Conservation (phyloP, 257 asterid genomes). For the Forsythia suspensa region DNA sequence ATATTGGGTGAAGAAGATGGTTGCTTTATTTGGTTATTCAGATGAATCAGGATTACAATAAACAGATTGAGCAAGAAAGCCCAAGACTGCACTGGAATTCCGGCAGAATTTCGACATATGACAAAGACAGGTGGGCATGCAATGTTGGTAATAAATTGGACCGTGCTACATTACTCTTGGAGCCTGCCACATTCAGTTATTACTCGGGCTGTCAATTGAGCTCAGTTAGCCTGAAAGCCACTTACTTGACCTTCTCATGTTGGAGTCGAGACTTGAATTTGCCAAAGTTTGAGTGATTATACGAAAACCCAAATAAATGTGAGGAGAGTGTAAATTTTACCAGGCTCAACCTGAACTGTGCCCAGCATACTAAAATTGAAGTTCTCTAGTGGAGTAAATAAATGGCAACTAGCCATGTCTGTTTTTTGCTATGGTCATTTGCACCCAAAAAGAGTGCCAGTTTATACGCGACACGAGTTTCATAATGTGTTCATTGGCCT, state of each 20-base stretch:
- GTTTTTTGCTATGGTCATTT: background rate
- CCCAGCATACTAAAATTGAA: background rate
- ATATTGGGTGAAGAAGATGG: slow-evolving; percentile 78
- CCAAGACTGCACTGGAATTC: slow-evolving; percentile 38
- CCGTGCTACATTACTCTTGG: background rate
- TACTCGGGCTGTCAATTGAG: background rate
- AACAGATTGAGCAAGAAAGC: slow-evolving; percentile 42
- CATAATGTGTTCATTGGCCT: background rate
- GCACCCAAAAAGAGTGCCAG: background rate
- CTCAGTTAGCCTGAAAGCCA: background rate
- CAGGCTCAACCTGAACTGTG: background rate
- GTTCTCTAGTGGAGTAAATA: background rate
- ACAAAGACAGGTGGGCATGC: slow-evolving; percentile 46
- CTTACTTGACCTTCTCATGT: background rate
- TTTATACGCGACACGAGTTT: background rate
- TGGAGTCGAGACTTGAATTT: background rate
- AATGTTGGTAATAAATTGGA: slow-evolving; percentile 1
- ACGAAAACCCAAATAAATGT: background rate
- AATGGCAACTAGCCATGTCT: background rate
- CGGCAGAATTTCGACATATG: slow-evolving; percentile 30
- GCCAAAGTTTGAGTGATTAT: background rate
- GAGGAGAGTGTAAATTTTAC: background rate
- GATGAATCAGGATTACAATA: slow-evolving; percentile 45
- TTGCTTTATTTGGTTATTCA: slow-evolving; percentile 76
- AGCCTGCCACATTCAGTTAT: background rate